Base-by-base conservation (phyloP, 805 yeast species). In the Lipomyces chichibuensis region DNA sequence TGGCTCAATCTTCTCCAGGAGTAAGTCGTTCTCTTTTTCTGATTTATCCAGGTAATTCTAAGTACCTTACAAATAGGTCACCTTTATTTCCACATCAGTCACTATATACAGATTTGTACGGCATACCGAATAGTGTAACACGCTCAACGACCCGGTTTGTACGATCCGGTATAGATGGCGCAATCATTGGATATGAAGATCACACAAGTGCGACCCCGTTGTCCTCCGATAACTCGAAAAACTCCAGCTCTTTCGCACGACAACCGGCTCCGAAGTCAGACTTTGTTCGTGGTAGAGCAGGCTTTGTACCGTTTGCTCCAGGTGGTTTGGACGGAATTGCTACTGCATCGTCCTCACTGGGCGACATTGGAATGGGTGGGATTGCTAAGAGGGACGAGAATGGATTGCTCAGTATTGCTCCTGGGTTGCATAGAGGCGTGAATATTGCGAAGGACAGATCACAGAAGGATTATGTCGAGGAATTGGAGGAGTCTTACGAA, bases 261-360 rank as follows among this genome's bases (percentile, higher is more conserved):
- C 84, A 87, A 62, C 72, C 75, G 32, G 64, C 68, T 6, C 84
- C 87, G 69, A 86, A 87, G 17, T 82, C 89, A 6, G 88, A 86
- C 53, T 80, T 87, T 1, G 79, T 91, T 2, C 80, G 83, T 58
- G 98, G 98, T 0, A 82, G 86, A 2, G 83, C 96, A 0, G 84
- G 87, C 23, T 90, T 84, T 73, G 78, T 94, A 74, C 99, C 99
- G 0, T 95, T 95, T 75, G 88, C 89, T 65, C 99, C 99, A 0
- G 98, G 99, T 71, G 98, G 98, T 1, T 71, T 85, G n/a, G 79
- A 79, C 71, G 73, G 67, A 51, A 54, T 72, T 3, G 75, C 71
- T 11, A 73, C 74, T 20, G 70, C 76, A 3, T 71, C 72, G 5
- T 68, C 73, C 11, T 65, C 64, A 3, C 72, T 72, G 8, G 64